Evolutionary conservation across 192 early-diverging fungal genomes (phyloP), one percentile per base, ranked within the genome.

Genomic region (Rhizoclosmatium globosum): DNA sequence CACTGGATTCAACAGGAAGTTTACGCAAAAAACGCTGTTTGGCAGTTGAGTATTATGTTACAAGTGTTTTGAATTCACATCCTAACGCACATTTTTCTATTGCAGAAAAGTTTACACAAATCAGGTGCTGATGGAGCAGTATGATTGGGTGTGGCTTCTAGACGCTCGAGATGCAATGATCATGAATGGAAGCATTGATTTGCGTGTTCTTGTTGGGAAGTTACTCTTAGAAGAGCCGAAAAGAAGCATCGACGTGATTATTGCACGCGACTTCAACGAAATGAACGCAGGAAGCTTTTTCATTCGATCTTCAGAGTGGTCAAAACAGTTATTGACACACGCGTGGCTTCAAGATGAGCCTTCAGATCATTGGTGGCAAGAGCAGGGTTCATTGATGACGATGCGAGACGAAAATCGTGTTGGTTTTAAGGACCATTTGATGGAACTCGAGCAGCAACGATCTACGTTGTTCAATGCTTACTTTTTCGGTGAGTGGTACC

Each of bases 201-300:
- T 56, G 1, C 53, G 53, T n/a, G 19, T 56, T 56, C 53, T 56
- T n/a, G 11, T 56, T n/a, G 53, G 53, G 9, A n/a, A n/a, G 19
- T 1, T 56, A n/a, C 0, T 56, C 11, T 9, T n/a, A n/a, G 53
- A 56, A 56, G 53, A 15, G 53, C 9, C 9, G 11, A n/a, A 56
- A 9, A 9, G 19, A 15, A n/a, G 53, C 9, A n/a, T 56, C 53
- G 11, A 56, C 19, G 9, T 56, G 9, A n/a, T 56, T 9, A 56
- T 56, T 56, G 53, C 53, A 56, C 53, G 53, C 53, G 53, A 56
- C 19, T 56, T 56, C 53, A 56, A 56, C 53, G 53, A 56, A 56
- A 56, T 56, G 9, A 56, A 56, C 19, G 53, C 19, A 15, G 53
- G 53, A 9, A 56, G 53, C 19, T 56, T 9, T n/a, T 56, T 56